These are phyloP conservation scores for Hericium alpestre DNA, from an alignment of 768 basidiomycete genomes.

Conservation along the genomic window DNA sequence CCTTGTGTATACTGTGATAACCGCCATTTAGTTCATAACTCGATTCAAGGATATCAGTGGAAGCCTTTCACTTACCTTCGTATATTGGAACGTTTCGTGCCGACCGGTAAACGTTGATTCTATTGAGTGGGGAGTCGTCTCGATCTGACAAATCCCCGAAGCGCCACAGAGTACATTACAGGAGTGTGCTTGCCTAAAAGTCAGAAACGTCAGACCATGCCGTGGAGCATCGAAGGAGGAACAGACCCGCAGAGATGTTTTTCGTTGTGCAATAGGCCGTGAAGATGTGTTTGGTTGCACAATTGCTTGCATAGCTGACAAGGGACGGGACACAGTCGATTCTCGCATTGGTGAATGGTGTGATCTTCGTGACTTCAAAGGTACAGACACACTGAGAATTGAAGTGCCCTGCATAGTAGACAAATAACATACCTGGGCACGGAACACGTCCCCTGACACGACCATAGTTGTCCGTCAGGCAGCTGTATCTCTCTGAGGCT, in stretches of 20 bases:
- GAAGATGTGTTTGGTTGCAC: constrained; percentile 40
- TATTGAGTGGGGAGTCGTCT: constrained; percentile 46
- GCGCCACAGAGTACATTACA: constrained; percentile 34
- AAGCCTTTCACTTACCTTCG: constrained; percentile 33
- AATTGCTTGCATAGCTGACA: constrained; percentile 48
- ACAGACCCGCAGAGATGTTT: constrained; percentile 51
- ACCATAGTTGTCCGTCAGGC: constrained; percentile 2
- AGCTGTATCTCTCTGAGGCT: constrained; percentile 2
- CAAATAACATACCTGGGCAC: background rate
- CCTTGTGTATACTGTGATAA: constrained; percentile 41
- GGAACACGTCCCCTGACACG: constrained; percentile 6
- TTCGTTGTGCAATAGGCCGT: constrained; percentile 29
- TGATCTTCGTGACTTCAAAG: constrained; percentile 34
- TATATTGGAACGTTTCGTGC: constrained; percentile 54
- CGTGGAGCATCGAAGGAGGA: background rate
- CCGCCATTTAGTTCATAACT: background rate
- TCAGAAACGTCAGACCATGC: background rate
- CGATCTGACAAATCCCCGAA: constrained; percentile 48
- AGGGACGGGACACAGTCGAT: constrained; percentile 38
- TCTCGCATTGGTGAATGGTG: constrained; percentile 37
- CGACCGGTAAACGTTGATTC: constrained; percentile 51
- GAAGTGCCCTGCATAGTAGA: too few species aligned
- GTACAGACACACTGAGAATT: background rate
- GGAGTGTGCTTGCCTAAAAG: constrained; percentile 37
- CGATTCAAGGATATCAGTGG: background rate